Conservation (phyloP, 306 rosid species). For the Cicer judaicum region DNA sequence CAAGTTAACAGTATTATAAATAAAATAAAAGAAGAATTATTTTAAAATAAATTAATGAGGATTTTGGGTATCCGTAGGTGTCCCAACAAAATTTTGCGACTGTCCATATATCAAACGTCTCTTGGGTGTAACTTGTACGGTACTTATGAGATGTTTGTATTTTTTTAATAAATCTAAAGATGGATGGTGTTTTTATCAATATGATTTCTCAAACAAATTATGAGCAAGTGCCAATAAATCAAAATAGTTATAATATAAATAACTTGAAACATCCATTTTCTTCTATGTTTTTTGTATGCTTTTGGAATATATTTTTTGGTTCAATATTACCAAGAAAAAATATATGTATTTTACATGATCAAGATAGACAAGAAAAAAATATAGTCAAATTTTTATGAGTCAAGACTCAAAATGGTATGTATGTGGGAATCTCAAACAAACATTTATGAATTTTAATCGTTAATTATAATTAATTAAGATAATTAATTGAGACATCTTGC, state of each 20-base stretch:
- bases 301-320: not conserved
- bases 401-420: conserved; percentile 12
- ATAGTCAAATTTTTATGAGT: not conserved
- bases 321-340: conserved; percentile 9
- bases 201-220: not conserved
- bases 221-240: not conserved
- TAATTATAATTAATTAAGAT: conserved; percentile 28
- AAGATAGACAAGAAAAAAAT: not conserved
- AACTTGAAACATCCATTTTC: not conserved
- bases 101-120: too few relatives aligned
- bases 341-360: not conserved
- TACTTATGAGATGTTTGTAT: not conserved
- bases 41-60: too few relatives aligned
- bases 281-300: not conserved
- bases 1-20: too few relatives aligned
- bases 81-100: too few relatives aligned
- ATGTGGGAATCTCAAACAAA: conserved; percentile 4
- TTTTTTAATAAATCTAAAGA: not conserved
- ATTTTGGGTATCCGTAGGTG: too few relatives aligned
- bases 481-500: not conserved
- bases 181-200: not conserved
- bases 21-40: too few relatives aligned
- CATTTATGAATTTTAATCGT: not conserved
- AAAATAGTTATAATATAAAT: not conserved
- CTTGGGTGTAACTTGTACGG: too few relatives aligned